Base-by-base conservation (phyloP, 164 flowering plant species). In the Macadamia integrifolia region DNA sequence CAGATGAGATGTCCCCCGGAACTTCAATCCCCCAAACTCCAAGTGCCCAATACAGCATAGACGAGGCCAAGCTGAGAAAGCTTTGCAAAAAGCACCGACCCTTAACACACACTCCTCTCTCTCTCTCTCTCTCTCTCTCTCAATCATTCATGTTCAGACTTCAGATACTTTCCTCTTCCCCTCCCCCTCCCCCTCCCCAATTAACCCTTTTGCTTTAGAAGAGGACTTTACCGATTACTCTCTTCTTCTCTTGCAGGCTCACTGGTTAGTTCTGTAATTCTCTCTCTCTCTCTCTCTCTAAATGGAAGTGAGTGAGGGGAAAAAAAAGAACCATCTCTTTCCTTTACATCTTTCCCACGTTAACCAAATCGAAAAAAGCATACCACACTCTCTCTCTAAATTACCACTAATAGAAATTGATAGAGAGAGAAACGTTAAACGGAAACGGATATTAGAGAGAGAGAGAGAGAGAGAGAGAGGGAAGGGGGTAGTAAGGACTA, bases 311-410 rank as follows among this genome's bases (percentile, higher is more conserved):
- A 53, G 17, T 10, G 53, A 17, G 57, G 57, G 14, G 14, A 52
- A 60, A 80, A 69, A 60, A 72, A 74, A 72, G 81, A 80, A 80
- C 72, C 77, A 69, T 85, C 83, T 80, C 83, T 85, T 79, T 85
- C 86, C 75, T 79, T 68, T 76, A 57, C 67, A 72, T 71, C 79
- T 79, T 78, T 82, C 81, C 86, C 77, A 80, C 84, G 84, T 82
- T 82, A 85, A 82, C 79, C 80, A 79, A 85, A 83, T 85, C 87
- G 83, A 83, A 83, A 82, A 79, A 72, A 67, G 30, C 52, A 61
- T n/a, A 57, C 30, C 71, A 46, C 40, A 10, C 23, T 32, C 12
- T 31, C 53, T 49, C 53, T 49, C 7, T 35, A 35, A 35, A 35
- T 35, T 35, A 35, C 40, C 40, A 23, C 23, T 23, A 23, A 23